These are phyloP conservation scores for Xylariaceae sp. DNA, from an alignment of 2,329 filamentous ascomycete genomes.

Conservation along the genomic window DNA sequence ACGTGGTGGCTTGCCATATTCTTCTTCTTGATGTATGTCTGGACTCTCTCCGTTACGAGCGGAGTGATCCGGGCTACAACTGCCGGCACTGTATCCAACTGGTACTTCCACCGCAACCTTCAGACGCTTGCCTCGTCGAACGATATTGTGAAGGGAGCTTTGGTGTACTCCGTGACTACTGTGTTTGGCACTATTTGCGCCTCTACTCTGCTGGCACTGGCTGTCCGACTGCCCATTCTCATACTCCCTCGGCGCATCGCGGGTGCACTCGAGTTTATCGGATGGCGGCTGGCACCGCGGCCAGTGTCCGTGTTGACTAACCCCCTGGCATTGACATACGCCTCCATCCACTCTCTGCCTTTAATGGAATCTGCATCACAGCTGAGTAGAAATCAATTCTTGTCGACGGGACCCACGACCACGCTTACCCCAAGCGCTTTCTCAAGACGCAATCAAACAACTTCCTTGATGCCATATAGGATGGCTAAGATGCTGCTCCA, in stretches of 20 bases:
- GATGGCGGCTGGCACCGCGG: constrained; percentile 78
- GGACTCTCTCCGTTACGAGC: constrained; percentile 84
- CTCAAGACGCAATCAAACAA: constrained; percentile 40
- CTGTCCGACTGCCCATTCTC: constrained; percentile 81
- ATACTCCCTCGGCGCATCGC: constrained; percentile 71
- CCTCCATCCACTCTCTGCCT: constrained; percentile 87
- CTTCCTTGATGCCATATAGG: constrained; percentile 76
- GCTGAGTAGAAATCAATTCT: constrained; percentile 77
- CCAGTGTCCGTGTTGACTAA: constrained; percentile 85
- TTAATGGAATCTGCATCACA: constrained; percentile 75
- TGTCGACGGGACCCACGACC: constrained; percentile 73
- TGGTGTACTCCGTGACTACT: constrained; percentile 77
- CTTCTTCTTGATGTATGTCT: constrained; percentile 92
- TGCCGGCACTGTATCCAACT: constrained; percentile 93
- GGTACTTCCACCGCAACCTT: constrained; percentile 95
- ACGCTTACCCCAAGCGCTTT: constrained; percentile 60
- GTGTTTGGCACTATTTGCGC: constrained; percentile 92
- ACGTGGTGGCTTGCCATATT: constrained; percentile 95
- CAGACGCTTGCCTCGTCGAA: constrained; percentile 73
- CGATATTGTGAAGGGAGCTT: constrained; percentile 78
- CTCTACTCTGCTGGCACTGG: constrained; percentile 75
- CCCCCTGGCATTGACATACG: constrained; percentile 86
- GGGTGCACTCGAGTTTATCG: constrained; percentile 66
- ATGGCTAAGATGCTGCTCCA: constrained; percentile 90
- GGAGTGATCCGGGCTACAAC: constrained; percentile 89